Evolutionary conservation across 1,284 basidiomycete species (phyloP).

Genomic region (Neotropicomus parvogracilis): DNA sequence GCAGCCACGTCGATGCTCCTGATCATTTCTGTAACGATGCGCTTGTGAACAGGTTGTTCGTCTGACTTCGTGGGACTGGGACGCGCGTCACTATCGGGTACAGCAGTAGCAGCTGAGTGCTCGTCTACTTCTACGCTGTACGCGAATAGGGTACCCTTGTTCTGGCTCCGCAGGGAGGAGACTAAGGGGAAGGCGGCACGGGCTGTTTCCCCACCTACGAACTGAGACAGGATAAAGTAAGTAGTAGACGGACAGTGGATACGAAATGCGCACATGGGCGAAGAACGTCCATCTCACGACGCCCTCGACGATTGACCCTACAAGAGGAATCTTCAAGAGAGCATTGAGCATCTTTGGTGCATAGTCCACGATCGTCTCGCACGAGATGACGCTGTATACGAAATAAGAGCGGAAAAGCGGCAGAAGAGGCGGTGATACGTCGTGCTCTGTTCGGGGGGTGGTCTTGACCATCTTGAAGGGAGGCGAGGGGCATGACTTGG

Average conservation of each 20-base stretch:
- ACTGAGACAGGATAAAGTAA: conserved; percentile 42
- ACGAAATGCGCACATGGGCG: conserved; percentile 51
- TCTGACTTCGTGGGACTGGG: conserved; percentile 4
- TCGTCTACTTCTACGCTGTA: conserved; percentile 86
- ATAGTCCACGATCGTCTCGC: conserved; percentile 74
- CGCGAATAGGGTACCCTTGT: conserved; percentile 77
- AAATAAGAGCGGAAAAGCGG: conserved; percentile 64
- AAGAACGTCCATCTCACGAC: conserved; percentile 85
- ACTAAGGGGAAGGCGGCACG: conserved; percentile 67
- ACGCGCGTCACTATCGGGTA: background rate
- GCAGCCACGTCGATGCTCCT: conserved; percentile 73
- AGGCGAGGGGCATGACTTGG: conserved; percentile 25
- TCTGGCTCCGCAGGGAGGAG: conserved; percentile 55
- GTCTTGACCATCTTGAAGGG: conserved; percentile 19
- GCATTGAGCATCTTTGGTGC: conserved; percentile 69
- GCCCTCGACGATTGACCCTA: conserved; percentile 64
- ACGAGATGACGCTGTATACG: conserved; percentile 79
- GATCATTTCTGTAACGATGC: conserved; percentile 68
- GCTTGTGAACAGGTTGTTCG: conserved; percentile 47
- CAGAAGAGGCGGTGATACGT: conserved; percentile 16
- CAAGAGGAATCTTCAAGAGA: conserved; percentile 61
- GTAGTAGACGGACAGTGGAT: background rate
- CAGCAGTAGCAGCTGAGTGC: conserved; percentile 31
- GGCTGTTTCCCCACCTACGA: conserved; percentile 85
- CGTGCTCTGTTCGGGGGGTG: conserved; percentile 1